Conservation (phyloP, 805 yeast genomes). For the Spathaspora passalidarum region DNA sequence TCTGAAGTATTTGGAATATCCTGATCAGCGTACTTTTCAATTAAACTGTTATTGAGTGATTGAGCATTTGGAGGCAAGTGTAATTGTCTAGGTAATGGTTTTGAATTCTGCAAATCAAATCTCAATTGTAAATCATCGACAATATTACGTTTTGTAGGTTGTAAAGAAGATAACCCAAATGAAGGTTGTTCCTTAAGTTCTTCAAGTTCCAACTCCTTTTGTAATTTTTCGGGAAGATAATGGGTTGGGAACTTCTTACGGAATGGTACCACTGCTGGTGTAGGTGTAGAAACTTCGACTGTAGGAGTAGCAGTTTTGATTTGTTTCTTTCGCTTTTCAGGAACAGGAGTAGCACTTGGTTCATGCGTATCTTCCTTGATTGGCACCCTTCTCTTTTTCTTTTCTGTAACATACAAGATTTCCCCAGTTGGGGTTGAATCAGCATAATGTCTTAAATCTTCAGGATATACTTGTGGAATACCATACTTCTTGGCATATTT, state of each 20-base stretch:
- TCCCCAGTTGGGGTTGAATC: slow-evolving; percentile 32
- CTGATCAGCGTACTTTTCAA: background rate
- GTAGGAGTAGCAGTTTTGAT: background rate
- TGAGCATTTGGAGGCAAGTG: slow-evolving; percentile 24
- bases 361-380: background rate
- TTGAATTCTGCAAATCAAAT: slow-evolving; percentile 30
- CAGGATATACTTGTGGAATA: slow-evolving; percentile 60
- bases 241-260: slow-evolving; percentile 26
- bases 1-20: slow-evolving; percentile 6
- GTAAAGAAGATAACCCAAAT: slow-evolving; percentile 12
- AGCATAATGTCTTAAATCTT: slow-evolving; percentile 44
- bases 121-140: slow-evolving; percentile 27
- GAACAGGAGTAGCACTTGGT: slow-evolving; percentile 1
- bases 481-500: slow-evolving; percentile 69
- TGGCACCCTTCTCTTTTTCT: slow-evolving; percentile 1
- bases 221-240: slow-evolving; percentile 26
- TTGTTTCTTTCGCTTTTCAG: slow-evolving; percentile 1
- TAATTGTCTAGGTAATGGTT: slow-evolving; percentile 20
- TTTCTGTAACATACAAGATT: slow-evolving; percentile 12
- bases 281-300: background rate
- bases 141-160: slow-evolving; percentile 28
- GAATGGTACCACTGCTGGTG: slow-evolving; percentile 4
- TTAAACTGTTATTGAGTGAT: background rate
- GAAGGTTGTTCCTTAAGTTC: slow-evolving; percentile 4
- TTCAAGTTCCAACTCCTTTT: slow-evolving; percentile 14